These are phyloP conservation scores for Yueomyces sp. DNA, from an alignment of 1,139 yeast species.

Conservation along the genomic window DNA sequence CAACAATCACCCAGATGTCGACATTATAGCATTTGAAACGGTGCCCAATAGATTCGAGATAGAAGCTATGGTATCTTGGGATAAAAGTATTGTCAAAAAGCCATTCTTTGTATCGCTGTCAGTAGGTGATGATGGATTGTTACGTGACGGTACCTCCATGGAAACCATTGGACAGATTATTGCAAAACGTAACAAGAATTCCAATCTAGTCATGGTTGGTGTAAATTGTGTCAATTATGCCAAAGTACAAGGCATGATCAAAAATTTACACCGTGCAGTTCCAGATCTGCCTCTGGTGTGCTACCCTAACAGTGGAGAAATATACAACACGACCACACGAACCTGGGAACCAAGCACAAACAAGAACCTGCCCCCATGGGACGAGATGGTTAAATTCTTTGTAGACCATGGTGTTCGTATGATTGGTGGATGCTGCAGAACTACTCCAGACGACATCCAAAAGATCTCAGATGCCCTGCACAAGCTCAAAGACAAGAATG, in stretches of 20 bases:
- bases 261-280: conserved; percentile 8
- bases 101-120: conserved; percentile 20
- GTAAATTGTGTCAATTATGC: conserved; percentile 20
- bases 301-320: conserved; percentile 23
- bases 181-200: conserved; percentile 27
- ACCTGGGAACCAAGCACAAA: conserved; percentile 10
- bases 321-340: conserved; percentile 17
- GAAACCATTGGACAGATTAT: conserved; percentile 10
- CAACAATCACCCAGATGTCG: conserved; percentile 12
- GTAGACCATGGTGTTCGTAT: conserved; percentile 13
- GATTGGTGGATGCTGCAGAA: conserved; percentile 24
- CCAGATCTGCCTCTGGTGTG: conserved; percentile 14
- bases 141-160: conserved; percentile 21
- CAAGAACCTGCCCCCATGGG: conserved; percentile 10
- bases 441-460: conserved; percentile 16
- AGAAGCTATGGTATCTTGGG: conserved; percentile 18
- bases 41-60: conserved; percentile 20
- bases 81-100: conserved; percentile 11
- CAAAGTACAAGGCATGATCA: conserved; percentile 12
- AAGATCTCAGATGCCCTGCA: conserved; percentile 10
- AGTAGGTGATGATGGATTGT: conserved; percentile 13
- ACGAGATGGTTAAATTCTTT: conserved; percentile 12
- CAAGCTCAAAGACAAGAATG: background rate
- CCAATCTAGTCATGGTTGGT: conserved; percentile 14
- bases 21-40: conserved; percentile 20